A percentile compares a stretch with the other conserved stretches of the same genome.
Evolutionary conservation across 2,329 filamentous ascomycete genomes (phyloP).

Genomic region (Tolypocladium amazonense): DNA sequence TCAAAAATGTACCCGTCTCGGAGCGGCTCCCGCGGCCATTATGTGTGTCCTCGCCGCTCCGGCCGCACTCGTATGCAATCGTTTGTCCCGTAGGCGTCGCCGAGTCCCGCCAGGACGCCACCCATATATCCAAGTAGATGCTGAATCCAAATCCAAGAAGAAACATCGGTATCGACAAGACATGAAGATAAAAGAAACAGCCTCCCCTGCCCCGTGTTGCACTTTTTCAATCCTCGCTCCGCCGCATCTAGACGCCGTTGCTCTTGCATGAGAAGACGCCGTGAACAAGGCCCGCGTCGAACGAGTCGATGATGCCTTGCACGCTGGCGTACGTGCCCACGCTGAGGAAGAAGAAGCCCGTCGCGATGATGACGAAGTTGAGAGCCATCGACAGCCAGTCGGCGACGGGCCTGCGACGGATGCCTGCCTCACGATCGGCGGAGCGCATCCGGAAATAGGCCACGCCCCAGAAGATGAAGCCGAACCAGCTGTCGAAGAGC

Average conservation of each 20-base stretch:
- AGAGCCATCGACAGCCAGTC: slow-evolving; percentile 46
- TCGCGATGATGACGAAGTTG: slow-evolving; percentile 62
- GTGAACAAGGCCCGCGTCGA: slow-evolving; percentile 51
- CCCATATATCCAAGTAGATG: not conserved
- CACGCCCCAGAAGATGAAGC: slow-evolving; percentile 90
- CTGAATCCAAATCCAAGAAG: not conserved
- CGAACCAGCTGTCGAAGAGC: slow-evolving; percentile 85
- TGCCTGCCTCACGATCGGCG: slow-evolving; percentile 46
- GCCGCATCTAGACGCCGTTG: slow-evolving; percentile 45
- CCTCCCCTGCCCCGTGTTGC: not conserved
- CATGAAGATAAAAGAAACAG: not conserved
- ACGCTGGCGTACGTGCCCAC: slow-evolving; percentile 75
- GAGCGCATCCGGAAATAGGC: slow-evolving; percentile 69
- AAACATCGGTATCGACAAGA: not conserved
- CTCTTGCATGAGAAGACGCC: slow-evolving; percentile 64
- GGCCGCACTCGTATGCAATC: not conserved
- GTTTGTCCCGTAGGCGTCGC: not conserved
- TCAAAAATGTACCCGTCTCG: not conserved
- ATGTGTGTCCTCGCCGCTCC: not conserved
- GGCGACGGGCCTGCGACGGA: slow-evolving; percentile 36
- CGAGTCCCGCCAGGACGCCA: not conserved
- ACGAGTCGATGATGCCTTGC: slow-evolving; percentile 65
- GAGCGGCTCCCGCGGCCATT: not conserved
- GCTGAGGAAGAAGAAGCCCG: slow-evolving; percentile 71
- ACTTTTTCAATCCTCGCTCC: not conserved